These are phyloP conservation scores for Entamoeba moshkovskii DNA, from an alignment of 208 protist species.

Conservation along the genomic window DNA sequence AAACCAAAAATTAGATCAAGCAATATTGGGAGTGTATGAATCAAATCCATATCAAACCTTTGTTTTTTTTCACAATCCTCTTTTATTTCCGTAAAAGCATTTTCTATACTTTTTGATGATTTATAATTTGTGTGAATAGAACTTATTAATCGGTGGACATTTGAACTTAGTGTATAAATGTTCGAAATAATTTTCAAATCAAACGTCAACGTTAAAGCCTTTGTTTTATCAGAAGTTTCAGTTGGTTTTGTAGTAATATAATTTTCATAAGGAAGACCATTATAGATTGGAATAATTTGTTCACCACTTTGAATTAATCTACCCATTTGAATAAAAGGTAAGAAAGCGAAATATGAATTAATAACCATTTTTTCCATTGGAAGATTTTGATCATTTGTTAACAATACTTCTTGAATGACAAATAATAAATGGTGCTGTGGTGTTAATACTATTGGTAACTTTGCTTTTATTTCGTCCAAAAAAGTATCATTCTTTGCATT, in stretches of 20 bases:
- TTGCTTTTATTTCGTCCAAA: neutral
- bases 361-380: conserved; percentile 4
- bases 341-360: neutral
- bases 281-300: neutral
- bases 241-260: neutral
- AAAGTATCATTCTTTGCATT: neutral
- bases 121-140: neutral
- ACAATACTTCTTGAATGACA: neutral
- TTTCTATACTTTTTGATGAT: neutral
- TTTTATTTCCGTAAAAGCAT: neutral
- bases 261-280: neutral
- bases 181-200: neutral
- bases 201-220: neutral
- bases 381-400: neutral
- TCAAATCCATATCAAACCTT: neutral
- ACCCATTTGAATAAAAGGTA: neutral
- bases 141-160: neutral
- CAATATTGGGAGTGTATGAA: neutral
- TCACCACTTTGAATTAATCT: neutral
- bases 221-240: neutral
- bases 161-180: neutral
- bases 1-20: neutral
- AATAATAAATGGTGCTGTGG: neutral
- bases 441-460: neutral
- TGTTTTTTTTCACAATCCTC: neutral